Conservation (phyloP, 305 asterid genomes). For the Fraxinus paxiana region DNA sequence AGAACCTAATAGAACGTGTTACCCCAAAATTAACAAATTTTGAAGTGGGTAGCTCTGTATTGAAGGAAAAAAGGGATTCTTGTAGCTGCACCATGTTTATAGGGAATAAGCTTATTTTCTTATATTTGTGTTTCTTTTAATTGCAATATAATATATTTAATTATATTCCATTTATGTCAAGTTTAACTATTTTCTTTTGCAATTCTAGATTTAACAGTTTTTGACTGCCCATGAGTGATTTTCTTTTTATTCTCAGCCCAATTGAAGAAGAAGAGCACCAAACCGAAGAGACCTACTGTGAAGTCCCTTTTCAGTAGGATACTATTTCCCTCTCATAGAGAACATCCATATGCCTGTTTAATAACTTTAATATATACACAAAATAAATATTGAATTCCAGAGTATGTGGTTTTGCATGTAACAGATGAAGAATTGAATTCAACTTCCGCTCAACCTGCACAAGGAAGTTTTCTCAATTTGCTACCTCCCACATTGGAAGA, state of each 20-base stretch:
- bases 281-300: conserved; percentile 88
- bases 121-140: not conserved
- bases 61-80: not conserved
- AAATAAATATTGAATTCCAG: not conserved
- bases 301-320: conserved; percentile 83
- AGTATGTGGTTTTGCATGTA: conserved; percentile 14
- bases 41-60: not conserved
- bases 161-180: not conserved
- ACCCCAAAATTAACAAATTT: not conserved
- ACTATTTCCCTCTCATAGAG: conserved; percentile 17
- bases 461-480: conserved; percentile 70
- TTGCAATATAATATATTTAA: not conserved
- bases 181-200: not conserved
- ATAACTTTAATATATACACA: not conserved
- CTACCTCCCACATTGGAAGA: conserved; percentile 58
- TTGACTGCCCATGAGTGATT: conserved; percentile 17
- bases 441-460: conserved; percentile 51
- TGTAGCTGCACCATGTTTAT: not conserved
- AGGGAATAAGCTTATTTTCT: not conserved
- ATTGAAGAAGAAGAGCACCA: conserved; percentile 81
- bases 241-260: conserved; percentile 52
- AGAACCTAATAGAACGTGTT: not conserved
- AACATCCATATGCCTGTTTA: not conserved
- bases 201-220: conserved; percentile 1
- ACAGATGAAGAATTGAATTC: conserved; percentile 72